Evolutionary conservation across 805 yeast genomes (phyloP).

Genomic region (Wickerhamiella parazyma): DNA sequence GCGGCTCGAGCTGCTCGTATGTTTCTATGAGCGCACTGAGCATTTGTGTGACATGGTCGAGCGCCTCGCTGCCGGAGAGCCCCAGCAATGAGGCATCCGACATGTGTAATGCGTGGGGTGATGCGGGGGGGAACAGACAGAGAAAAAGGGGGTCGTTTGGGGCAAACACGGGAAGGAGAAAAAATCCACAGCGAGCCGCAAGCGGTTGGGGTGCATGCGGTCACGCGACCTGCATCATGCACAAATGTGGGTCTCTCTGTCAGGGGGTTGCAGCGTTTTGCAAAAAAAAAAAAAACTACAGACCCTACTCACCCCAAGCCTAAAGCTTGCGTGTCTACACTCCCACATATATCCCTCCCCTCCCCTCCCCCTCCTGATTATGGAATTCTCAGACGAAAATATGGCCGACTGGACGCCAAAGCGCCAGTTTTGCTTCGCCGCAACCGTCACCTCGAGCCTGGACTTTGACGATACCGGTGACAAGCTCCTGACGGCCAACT

Average conservation of each 20-base stretch:
- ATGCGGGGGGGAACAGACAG: background rate
- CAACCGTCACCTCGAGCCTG: constrained; percentile 26
- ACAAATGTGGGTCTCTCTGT: too few species aligned
- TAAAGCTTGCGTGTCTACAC: too few species aligned
- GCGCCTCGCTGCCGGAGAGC: constrained; percentile 14
- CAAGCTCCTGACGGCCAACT: constrained; percentile 58
- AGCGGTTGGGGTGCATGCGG: too few species aligned
- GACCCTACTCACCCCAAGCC: background rate
- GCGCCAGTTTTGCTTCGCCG: constrained; percentile 6
- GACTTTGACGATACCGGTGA: constrained; percentile 80
- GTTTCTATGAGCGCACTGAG: constrained; percentile 15
- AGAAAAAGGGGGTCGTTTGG: background rate
- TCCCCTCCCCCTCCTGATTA: background rate
- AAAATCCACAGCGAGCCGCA: too few species aligned
- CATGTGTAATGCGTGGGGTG: background rate
- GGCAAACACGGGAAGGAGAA: background rate
- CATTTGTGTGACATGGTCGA: constrained; percentile 16
- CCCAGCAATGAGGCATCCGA: constrained; percentile 10
- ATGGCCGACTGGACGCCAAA: constrained; percentile 10
- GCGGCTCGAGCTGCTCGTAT: constrained; percentile 13
- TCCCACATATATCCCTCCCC: too few species aligned
- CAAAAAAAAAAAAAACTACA: too few species aligned
- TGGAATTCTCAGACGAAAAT: constrained; percentile 4
- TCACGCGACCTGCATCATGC: too few species aligned
- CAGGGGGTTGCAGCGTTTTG: too few species aligned